Conservation (phyloP, 441 rosid species). For the Melianthus villosus region DNA sequence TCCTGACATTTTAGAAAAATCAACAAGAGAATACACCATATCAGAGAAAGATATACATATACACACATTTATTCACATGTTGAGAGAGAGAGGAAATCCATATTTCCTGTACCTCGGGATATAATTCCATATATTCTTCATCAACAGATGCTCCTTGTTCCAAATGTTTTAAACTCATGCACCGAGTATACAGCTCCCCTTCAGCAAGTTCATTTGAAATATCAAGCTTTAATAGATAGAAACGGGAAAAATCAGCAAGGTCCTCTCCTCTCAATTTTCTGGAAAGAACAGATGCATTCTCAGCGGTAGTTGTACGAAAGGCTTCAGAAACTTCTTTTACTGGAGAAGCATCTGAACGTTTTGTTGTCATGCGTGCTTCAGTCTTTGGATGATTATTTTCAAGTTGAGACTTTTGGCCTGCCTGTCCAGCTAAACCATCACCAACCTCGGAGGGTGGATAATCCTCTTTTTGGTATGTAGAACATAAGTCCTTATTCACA, state of each 20-base stretch:
- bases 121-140: constrained; percentile 28
- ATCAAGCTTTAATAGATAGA: constrained; percentile 76
- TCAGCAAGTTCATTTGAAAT: constrained; percentile 62
- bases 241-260: constrained; percentile 14
- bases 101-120: constrained; percentile 40
- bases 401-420: constrained; percentile 20
- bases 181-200: constrained; percentile 38
- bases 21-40: background rate
- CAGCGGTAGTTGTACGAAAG: constrained; percentile 19
- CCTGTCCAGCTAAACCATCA: constrained; percentile 32
- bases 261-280: constrained; percentile 17
- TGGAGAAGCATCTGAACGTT: constrained; percentile 20
- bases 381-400: constrained; percentile 19
- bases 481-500: constrained; percentile 31
- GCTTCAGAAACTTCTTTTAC: constrained; percentile 23
- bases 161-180: constrained; percentile 23
- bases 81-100: background rate
- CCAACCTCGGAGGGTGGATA: constrained; percentile 26
- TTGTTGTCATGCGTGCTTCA: constrained; percentile 25
- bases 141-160: constrained; percentile 22
- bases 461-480: constrained; percentile 50
- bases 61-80: background rate
- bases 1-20: constrained; percentile 31
- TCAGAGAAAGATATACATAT: constrained; percentile 6
- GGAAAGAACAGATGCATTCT: constrained; percentile 25